Percentiles rank a stretch among this genome's conserved stretches.
Conservation (phyloP, 2,329 filamentous ascomycete genomes). For the Pezicula neosporulosa region DNA sequence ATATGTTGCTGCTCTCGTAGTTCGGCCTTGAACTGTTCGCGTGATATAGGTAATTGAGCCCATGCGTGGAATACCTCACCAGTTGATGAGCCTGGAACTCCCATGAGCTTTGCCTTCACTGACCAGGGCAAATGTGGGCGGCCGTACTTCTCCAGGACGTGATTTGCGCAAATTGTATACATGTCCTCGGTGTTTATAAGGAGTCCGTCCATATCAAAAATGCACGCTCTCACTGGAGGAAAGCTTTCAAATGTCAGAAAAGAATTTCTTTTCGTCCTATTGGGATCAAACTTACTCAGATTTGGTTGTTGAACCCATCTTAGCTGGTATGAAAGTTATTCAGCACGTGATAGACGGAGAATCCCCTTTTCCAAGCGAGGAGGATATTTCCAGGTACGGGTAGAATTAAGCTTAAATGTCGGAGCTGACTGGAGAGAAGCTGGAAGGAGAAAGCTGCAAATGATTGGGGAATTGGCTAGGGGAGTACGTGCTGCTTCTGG, state of each 20-base stretch:
- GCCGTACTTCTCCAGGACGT: conserved; percentile 71
- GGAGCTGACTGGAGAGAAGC: too few species aligned
- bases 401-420: too few species aligned
- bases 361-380: too few species aligned
- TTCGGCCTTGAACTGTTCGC: conserved; percentile 60
- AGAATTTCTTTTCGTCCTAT: background rate
- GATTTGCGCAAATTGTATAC: conserved; percentile 81
- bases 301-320: background rate
- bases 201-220: conserved; percentile 98
- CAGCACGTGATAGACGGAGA: too few species aligned
- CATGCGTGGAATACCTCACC: conserved; percentile 68
- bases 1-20: conserved; percentile 62
- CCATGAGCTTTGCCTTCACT: conserved; percentile 76
- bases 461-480: too few species aligned
- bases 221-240: conserved; percentile 78
- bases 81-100: conserved; percentile 31
- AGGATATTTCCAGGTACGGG: too few species aligned
- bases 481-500: too few species aligned
- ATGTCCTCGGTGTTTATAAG: conserved; percentile 91
- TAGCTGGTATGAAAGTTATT: too few species aligned
- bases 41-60: conserved; percentile 76
- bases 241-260: conserved; percentile 44
- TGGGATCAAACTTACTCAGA: background rate
- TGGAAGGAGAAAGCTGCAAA: too few species aligned
- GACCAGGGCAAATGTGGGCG: conserved; percentile 77